Evolutionary conservation across 371 early-diverging fungal species (phyloP).

Genomic region (Gilbertella persicaria): DNA sequence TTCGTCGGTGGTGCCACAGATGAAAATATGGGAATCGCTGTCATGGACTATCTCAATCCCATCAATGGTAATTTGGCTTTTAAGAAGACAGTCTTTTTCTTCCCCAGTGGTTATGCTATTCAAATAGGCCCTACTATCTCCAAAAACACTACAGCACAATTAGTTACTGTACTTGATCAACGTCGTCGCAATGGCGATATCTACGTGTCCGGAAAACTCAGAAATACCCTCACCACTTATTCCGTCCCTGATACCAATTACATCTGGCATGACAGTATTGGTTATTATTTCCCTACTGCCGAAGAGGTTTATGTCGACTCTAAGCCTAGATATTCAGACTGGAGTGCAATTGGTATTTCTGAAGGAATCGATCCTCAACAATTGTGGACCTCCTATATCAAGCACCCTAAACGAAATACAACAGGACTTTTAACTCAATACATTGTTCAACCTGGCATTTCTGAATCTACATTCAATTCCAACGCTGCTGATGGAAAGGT

Average conservation of each 20-base stretch:
- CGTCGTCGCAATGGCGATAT: constrained; percentile 25
- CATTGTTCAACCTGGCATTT: constrained; percentile 26
- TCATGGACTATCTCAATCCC: constrained; percentile 30
- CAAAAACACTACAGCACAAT: constrained; percentile 11
- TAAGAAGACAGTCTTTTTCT: constrained; percentile 37
- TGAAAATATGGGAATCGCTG: constrained; percentile 30
- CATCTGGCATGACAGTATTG: constrained; percentile 32
- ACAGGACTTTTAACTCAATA: constrained; percentile 18
- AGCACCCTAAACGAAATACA: constrained; percentile 3
- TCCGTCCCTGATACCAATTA: not conserved
- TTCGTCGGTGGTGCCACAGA: constrained; percentile 32
- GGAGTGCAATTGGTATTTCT: constrained; percentile 33
- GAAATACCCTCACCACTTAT: constrained; percentile 12
- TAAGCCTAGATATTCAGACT: constrained; percentile 8
- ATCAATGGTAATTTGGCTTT: constrained; percentile 21
- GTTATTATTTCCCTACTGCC: constrained; percentile 26
- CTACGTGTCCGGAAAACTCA: constrained; percentile 14
- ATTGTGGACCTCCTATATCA: constrained; percentile 26
- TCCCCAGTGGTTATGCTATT: constrained; percentile 30
- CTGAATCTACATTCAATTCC: constrained; percentile 1
- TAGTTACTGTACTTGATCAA: constrained; percentile 36
- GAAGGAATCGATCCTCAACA: constrained; percentile 8
- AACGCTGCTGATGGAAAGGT: not conserved
- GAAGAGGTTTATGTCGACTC: constrained; percentile 20
- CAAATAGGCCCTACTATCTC: constrained; percentile 24